Conservation (phyloP, 2,329 filamentous ascomycete species). For the Dothistroma septosporum region DNA sequence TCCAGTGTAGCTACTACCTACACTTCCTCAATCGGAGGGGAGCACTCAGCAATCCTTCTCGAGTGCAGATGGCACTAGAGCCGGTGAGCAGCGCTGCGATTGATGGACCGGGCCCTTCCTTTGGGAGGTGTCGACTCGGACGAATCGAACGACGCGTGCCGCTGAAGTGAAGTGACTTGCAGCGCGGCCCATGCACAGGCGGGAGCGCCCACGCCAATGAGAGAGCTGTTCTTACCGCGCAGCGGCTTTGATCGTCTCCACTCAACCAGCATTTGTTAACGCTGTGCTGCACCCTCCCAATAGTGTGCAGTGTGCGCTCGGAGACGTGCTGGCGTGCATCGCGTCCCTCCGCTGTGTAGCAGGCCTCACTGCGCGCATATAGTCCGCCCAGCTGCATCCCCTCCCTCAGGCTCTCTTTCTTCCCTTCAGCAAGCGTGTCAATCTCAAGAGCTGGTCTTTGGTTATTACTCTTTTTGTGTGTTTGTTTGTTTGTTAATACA, state of each 20-base stretch:
- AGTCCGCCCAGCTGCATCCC: constrained; percentile 10
- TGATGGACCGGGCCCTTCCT: constrained; percentile 8
- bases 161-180: constrained; percentile 3
- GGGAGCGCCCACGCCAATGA: constrained; percentile 4
- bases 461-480: constrained; percentile 35
- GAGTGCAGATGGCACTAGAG: constrained; percentile 6
- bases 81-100: neutral
- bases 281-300: constrained; percentile 29
- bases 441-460: constrained; percentile 48
- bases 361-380: constrained; percentile 9
- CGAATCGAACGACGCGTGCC: neutral
- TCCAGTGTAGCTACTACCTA: too few species aligned
- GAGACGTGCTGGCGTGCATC: constrained; percentile 12
- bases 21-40: neutral
- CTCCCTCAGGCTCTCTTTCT: constrained; percentile 20
- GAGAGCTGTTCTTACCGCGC: constrained; percentile 1
- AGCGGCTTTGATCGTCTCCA: constrained; percentile 6
- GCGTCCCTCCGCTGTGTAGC: constrained; percentile 5
- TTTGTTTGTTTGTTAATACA: constrained; percentile 40
- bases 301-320: constrained; percentile 18
- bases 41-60: neutral
- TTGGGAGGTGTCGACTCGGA: neutral
- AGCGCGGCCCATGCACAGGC: neutral
- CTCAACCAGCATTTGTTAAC: constrained; percentile 22
- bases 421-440: constrained; percentile 51